phyloP scores from a whole-genome alignment of 129 eudicot genomes.

The Chrysanthemum lavandulifolium region DNA sequence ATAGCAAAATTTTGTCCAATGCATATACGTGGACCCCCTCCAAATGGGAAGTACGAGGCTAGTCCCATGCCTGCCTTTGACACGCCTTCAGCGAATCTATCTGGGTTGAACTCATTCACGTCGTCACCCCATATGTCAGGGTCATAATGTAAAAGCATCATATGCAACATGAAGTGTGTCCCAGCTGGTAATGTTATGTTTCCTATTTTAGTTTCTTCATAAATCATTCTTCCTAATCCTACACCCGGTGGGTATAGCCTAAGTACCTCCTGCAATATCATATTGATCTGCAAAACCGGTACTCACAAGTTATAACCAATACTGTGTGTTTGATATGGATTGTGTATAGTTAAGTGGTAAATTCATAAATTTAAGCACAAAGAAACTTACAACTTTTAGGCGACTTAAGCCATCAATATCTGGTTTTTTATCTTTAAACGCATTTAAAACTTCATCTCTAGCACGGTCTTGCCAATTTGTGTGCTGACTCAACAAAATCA shows the following conservation, averaged over 20 bases:
- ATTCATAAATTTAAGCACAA: not conserved
- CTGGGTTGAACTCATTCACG: slow-evolving; percentile 39
- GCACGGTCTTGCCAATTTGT: slow-evolving; percentile 40
- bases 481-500: slow-evolving; percentile 36
- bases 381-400: slow-evolving; percentile 36
- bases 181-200: slow-evolving; percentile 28
- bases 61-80: slow-evolving; percentile 30
- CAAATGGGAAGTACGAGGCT: slow-evolving; percentile 34
- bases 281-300: slow-evolving; percentile 21
- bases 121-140: slow-evolving; percentile 35
- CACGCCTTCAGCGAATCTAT: slow-evolving; percentile 40
- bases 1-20: slow-evolving; percentile 35
- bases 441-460: slow-evolving; percentile 30
- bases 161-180: slow-evolving; percentile 16
- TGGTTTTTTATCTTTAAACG: slow-evolving; percentile 28
- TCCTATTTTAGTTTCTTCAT: slow-evolving; percentile 41
- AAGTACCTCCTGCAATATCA: slow-evolving; percentile 42
- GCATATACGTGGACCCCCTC: slow-evolving; percentile 43
- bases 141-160: slow-evolving; percentile 33
- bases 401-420: slow-evolving; percentile 33
- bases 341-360: not conserved
- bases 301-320: not conserved
- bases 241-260: slow-evolving; percentile 36
- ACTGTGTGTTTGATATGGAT: not conserved
- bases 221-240: slow-evolving; percentile 5